These are phyloP conservation scores for Monsonia emarginata DNA, from an alignment of 441 rosid genomes.

Conservation along the genomic window DNA sequence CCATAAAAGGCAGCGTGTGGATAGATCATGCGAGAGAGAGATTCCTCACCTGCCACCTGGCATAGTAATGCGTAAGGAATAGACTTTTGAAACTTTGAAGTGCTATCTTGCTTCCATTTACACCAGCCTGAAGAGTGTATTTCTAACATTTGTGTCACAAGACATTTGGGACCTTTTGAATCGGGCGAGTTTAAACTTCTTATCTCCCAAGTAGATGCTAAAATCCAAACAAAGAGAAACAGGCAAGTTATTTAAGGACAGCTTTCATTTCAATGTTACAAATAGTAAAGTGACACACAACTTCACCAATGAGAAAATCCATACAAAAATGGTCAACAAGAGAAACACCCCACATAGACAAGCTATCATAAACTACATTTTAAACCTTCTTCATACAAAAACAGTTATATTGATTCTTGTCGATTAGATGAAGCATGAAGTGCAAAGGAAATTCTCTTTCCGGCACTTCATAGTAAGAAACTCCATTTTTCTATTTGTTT, in stretches of 20 bases:
- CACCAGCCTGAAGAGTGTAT: constrained; percentile 61
- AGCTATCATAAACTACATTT: background rate
- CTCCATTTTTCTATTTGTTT: background rate
- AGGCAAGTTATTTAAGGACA: constrained; percentile 10
- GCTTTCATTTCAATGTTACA: background rate
- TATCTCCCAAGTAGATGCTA: constrained; percentile 98
- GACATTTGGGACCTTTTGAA: constrained; percentile 50
- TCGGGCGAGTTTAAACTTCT: constrained; percentile 53
- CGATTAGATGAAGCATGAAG: background rate
- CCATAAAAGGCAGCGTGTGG: background rate
- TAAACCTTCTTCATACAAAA: background rate
- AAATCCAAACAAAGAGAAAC: constrained; percentile 22
- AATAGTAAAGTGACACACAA: constrained; percentile 3
- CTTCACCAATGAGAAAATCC: background rate
- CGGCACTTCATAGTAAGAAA: background rate
- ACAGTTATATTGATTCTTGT: background rate
- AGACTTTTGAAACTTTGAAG: constrained; percentile 84
- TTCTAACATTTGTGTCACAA: constrained; percentile 84
- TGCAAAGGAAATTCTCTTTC: background rate
- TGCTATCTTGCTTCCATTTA: constrained; percentile 64
- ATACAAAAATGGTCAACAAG: background rate
- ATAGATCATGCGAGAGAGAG: background rate
- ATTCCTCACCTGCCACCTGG: constrained; percentile 73
- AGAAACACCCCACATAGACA: background rate
- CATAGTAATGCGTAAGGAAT: constrained; percentile 68